Percentiles rank a stretch among this genome's conserved stretches.
Conservation (phyloP, 2,329 filamentous ascomycete species). For the Escovopsis weberi region DNA sequence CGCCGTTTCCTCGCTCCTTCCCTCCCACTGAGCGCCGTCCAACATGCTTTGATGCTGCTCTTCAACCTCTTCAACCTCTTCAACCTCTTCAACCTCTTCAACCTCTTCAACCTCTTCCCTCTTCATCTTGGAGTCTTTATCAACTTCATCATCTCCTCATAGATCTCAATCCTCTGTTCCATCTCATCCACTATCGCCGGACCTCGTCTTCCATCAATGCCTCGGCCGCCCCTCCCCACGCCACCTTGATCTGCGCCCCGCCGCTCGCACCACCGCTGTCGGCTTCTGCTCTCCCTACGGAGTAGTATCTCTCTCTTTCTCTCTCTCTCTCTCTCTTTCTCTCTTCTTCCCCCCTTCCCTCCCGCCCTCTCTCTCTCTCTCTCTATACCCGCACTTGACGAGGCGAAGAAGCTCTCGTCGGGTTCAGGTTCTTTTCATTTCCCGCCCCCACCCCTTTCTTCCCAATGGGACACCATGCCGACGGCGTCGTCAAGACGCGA, state of each 20-base stretch:
- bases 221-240: no score
- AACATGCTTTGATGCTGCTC: no score
- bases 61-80: background rate
- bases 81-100: background rate
- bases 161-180: no score
- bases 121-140: background rate
- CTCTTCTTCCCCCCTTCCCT: background rate
- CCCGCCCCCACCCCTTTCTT: background rate
- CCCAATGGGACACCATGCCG: conserved; percentile 2
- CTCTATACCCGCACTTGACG: background rate
- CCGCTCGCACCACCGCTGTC: no score
- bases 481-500: conserved; percentile 16
- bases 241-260: no score
- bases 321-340: background rate
- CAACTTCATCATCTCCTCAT: no score
- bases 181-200: no score
- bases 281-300: no score
- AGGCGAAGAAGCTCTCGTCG: no score
- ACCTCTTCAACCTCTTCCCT: background rate
- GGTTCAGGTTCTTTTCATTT: background rate
- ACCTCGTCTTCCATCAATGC: no score
- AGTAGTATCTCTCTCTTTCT: no score
- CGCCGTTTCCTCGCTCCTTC: background rate
- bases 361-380: background rate
- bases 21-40: background rate